Percentiles rank a stretch among this genome's conserved stretches.
These are phyloP conservation scores for Colletotrichum sp. DNA, from an alignment of 2,329 filamentous ascomycete species.

Conservation along the genomic window DNA sequence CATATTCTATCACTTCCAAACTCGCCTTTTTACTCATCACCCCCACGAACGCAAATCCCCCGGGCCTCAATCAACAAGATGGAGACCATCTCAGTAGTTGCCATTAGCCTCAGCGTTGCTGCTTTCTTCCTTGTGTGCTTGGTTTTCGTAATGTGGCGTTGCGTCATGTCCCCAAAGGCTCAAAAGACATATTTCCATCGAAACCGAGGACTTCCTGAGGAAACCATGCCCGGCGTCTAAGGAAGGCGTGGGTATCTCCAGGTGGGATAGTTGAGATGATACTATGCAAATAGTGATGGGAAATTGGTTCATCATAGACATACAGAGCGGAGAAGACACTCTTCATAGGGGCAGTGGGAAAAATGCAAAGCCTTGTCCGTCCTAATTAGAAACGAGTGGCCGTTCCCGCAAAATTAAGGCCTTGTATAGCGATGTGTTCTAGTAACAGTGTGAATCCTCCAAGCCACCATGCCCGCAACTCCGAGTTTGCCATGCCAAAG, in stretches of 20 bases:
- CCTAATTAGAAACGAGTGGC: neutral
- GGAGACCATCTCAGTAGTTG: neutral
- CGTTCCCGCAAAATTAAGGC: neutral
- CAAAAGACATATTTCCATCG: neutral
- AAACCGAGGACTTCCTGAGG: neutral
- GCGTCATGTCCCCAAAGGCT: constrained; percentile 1
- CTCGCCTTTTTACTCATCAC: neutral
- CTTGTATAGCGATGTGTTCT: neutral
- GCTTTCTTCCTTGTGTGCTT: neutral
- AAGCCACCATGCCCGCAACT: neutral
- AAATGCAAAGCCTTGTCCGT: neutral
- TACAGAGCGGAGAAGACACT: neutral
- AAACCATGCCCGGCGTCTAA: neutral
- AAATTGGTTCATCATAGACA: neutral
- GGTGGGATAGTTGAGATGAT: neutral
- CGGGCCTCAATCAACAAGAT: neutral
- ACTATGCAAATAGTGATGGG: neutral
- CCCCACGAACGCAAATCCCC: neutral
- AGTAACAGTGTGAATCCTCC: neutral
- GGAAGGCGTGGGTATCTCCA: neutral
- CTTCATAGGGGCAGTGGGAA: neutral
- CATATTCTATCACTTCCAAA: neutral
- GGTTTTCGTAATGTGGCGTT: neutral
- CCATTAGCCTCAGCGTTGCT: neutral
- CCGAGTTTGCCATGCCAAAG: neutral